Base-by-base conservation (phyloP, 1,139 yeast genomes). In the Neolecta irregularis region DNA sequence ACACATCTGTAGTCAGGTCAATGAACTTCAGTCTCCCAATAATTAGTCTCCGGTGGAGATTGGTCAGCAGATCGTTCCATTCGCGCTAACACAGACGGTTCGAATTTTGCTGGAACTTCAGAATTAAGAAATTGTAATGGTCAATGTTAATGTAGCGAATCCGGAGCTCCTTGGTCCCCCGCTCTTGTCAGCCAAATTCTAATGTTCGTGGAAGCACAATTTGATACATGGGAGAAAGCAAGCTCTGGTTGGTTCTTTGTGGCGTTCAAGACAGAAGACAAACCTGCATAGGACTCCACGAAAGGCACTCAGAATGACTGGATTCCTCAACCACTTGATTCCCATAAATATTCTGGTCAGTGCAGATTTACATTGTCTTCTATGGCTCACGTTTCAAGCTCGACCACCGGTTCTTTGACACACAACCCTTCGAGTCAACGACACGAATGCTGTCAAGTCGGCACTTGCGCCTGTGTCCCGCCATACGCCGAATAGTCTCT, bases 21-120 rank as follows among this genome's bases (percentile, higher is more conserved):
- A 45, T 50, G 30, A 44, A 54, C 26, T 93, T 80, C 53, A 52
- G 57, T 48, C 75, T 75, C 56, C 77, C 92, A n/a, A n/a, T n/a
- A n/a, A n/a, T n/a, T n/a, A 80, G 68, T 70, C 39, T 68, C 85
- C 22, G 65, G 71, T 39, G 96, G 96, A 42, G 98, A 88, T 62
- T 88, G 88, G 77, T 67, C 91, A 21, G 95, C 91, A 13, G 95
- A 96, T 1, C 63, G 85, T 46, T 81, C 94, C 8, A 96, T 88
- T 58, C 88, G 98, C 62, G 41, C 38, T 22, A 57, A 62, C 20
- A 63, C 61, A 48, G 60, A 72, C 41, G 93, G 83, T 16, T 19
- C 41, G 5, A 59, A 74, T 3, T 81, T 94, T 58, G 67, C 57
- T 9, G 62, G 64, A 34, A 70, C 67, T 48, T 65, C 69, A 41